A percentile compares a stretch with the other conserved stretches of the same genome.
Evolutionary conservation across 441 rosid species (phyloP).

Genomic region (Erodium trifolium): DNA sequence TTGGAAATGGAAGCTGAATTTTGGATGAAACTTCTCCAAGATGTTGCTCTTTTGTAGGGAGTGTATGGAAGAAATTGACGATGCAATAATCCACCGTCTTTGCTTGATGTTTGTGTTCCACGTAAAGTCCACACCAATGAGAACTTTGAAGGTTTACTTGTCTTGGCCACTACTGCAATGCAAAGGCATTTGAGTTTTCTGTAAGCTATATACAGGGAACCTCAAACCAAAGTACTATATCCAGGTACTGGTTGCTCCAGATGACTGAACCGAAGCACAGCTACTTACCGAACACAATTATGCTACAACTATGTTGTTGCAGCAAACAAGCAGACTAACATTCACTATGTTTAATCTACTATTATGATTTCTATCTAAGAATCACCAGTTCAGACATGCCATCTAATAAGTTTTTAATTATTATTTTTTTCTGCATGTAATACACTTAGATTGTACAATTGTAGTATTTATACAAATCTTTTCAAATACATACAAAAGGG

Average conservation of each 20-base stretch:
- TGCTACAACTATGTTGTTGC: neutral
- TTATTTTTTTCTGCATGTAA: too few relatives aligned
- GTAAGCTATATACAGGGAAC: neutral
- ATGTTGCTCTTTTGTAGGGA: constrained; percentile 85
- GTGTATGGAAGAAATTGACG: constrained; percentile 48
- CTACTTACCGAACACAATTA: constrained; percentile 1
- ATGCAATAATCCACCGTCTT: constrained; percentile 23
- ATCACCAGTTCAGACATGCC: too few relatives aligned
- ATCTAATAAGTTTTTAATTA: too few relatives aligned
- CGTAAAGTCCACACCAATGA: constrained; percentile 73
- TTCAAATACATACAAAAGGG: too few relatives aligned
- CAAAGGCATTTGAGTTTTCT: neutral
- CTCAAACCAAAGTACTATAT: neutral
- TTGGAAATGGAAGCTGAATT: constrained; percentile 32
- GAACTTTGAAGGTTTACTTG: constrained; percentile 45
- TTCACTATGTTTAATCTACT: neutral
- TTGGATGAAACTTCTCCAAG: constrained; percentile 47
- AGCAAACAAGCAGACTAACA: neutral
- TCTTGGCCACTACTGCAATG: constrained; percentile 40
- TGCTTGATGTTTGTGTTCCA: constrained; percentile 34
- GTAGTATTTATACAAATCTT: too few relatives aligned
- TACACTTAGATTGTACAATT: too few relatives aligned
- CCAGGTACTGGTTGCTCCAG: neutral
- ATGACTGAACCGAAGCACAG: neutral
- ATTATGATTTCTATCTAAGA: too few relatives aligned